Base-by-base conservation (phyloP, 225 moss, liverwort and hornwort genomes). In the Marchantia polymorpha region DNA sequence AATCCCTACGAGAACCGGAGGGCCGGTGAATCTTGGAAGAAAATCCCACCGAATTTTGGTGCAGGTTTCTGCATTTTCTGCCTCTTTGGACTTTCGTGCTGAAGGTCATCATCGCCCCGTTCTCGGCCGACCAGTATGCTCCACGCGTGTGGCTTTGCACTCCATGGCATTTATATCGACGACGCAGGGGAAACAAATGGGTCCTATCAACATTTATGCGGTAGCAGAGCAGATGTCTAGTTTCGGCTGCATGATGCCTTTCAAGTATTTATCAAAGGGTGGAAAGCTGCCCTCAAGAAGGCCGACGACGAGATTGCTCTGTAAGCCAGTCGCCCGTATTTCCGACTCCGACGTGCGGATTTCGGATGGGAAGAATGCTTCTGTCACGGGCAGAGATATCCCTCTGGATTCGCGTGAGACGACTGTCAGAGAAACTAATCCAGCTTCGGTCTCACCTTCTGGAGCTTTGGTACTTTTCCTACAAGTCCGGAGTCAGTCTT, bases 381-480 rank as follows among this genome's bases (percentile, higher is more conserved):
- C 68, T 51, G 59, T 55, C 12, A 75, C 51, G 59, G 60, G 75
- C 50, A 68, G 75, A 63, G 59, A 76, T 56, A 69, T 39, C 69
- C 49, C 59, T 49, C 31, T 79, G 30, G 63, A 83, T 68, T 54
- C 75, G 12, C 50, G 56, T 61, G 79, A 76, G 67, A 52, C 52
- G 22, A 51, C 16, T 39, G 58, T 72, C 3, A 56, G 52, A 52
- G 60, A 64, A 46, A 19, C 72, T 59, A 78, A 74, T 31, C 70
- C 75, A 26, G 49, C 79, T 31, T 78, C 82, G 16, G 48, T 74
- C 48, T 82, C 78, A 56, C 73, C 82, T 64, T 58, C 79, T 8
- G 50, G 64, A n/a, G 51, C 47, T 51, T 30, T 51, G 82, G 82
- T 86, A 83, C 72, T 64, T 14, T 79, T 55, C 71, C 8, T 39